Conservation (phyloP, 306 rosid genomes). For the Quercus rubra region DNA sequence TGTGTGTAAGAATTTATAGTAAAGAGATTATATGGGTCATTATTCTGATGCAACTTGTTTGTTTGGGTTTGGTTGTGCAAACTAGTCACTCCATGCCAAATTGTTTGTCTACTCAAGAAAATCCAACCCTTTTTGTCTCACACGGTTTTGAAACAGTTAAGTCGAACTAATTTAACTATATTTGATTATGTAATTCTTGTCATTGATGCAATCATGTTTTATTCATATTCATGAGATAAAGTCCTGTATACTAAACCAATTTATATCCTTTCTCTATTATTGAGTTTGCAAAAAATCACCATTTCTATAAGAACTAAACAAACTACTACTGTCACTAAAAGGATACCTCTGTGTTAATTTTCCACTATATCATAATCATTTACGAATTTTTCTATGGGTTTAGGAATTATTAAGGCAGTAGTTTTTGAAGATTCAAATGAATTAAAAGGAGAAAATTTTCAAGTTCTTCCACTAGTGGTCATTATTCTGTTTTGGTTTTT, state of each 20-base stretch:
- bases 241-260: too few species aligned
- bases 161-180: neutral
- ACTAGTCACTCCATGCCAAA: too few species aligned
- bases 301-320: neutral
- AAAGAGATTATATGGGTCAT: neutral
- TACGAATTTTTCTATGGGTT: neutral
- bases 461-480: neutral
- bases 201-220: neutral
- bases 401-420: neutral
- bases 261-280: too few species aligned
- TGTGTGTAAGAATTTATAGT: neutral
- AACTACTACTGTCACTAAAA: neutral
- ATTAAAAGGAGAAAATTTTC: neutral
- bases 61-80: neutral
- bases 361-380: neutral
- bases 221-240: neutral
- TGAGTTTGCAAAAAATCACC: too few species aligned
- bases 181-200: neutral
- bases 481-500: neutral
- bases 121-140: neutral
- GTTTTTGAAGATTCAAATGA: neutral
- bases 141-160: slow-evolving; percentile 15
- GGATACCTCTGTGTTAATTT: neutral
- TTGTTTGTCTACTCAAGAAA: too few species aligned
- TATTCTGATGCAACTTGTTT: neutral